Evolutionary conservation across 2,329 filamentous ascomycete species (phyloP).

Genomic region (Exophiala lecanii-corni): DNA sequence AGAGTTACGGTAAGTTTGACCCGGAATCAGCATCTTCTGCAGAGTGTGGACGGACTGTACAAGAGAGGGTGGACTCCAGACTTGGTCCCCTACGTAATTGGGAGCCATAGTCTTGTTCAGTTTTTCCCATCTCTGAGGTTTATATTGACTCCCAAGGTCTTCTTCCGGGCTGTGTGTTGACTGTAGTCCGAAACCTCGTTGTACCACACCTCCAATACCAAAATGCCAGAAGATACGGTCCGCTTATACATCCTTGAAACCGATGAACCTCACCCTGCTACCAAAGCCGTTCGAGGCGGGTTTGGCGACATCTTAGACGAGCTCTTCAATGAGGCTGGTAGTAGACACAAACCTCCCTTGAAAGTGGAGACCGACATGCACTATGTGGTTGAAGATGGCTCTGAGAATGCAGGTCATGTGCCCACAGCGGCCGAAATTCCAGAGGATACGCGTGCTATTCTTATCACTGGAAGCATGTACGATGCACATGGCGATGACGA

Average conservation of each 20-base stretch:
- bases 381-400: conserved; percentile 50
- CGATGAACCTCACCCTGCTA: conserved; percentile 52
- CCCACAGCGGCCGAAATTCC: conserved; percentile 40
- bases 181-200: too few species aligned
- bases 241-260: conserved; percentile 56
- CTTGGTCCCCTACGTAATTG: too few species aligned
- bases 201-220: too few species aligned
- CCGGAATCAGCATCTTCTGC: too few species aligned
- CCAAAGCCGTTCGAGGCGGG: conserved; percentile 44
- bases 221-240: conserved; percentile 20
- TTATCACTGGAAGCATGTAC: conserved; percentile 46
- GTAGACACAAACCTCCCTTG: conserved; percentile 50
- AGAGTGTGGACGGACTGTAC: too few species aligned
- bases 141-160: too few species aligned
- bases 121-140: too few species aligned
- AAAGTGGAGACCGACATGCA: conserved; percentile 52
- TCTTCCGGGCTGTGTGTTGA: too few species aligned
- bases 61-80: too few species aligned
- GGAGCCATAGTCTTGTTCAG: too few species aligned
- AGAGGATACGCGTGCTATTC: conserved; percentile 42
- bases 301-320: conserved; percentile 53
- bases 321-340: conserved; percentile 50
- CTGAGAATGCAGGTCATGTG: conserved; percentile 27
- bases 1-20: too few species aligned
- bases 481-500: conserved; percentile 44